A percentile compares a stretch with the other conserved stretches of the same genome.
Evolutionary conservation across 2,329 filamentous ascomycete genomes (phyloP).

Genomic region (Arthroderma sp.): DNA sequence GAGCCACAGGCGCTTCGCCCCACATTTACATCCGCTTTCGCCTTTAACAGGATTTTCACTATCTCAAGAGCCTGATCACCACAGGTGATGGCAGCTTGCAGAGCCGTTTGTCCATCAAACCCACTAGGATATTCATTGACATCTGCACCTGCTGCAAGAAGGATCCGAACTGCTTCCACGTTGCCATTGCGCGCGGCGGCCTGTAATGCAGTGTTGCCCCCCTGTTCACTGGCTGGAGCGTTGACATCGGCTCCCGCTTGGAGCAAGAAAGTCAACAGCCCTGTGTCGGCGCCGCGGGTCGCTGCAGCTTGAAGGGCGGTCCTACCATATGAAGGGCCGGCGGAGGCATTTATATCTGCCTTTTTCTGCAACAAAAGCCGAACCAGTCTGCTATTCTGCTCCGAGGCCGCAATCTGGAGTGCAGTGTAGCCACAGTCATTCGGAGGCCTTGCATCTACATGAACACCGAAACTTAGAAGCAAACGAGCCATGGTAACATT

Average conservation of each 20-base stretch:
- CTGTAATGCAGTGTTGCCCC: slow-evolving; percentile 11
- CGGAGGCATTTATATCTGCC: slow-evolving; percentile 9
- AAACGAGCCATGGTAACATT: slow-evolving; percentile 12
- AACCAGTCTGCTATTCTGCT: slow-evolving; percentile 11
- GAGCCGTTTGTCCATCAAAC: slow-evolving; percentile 12
- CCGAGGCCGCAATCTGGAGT: slow-evolving; percentile 14
- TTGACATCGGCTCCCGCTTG: slow-evolving; percentile 27
- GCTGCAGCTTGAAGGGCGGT: slow-evolving; percentile 11
- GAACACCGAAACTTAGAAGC: slow-evolving; percentile 10
- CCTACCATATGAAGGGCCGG: slow-evolving; percentile 2
- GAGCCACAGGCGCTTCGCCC: not conserved
- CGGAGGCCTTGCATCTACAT: slow-evolving; percentile 11
- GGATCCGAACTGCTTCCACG: slow-evolving; percentile 9
- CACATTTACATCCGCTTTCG: slow-evolving; percentile 2
- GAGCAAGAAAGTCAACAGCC: slow-evolving; percentile 14
- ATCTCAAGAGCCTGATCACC: not conserved
- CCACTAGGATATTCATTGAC: slow-evolving; percentile 7
- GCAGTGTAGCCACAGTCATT: slow-evolving; percentile 12
- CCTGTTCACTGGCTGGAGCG: slow-evolving; percentile 9
- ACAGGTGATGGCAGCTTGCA: slow-evolving; percentile 13
- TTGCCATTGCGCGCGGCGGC: slow-evolving; percentile 9
- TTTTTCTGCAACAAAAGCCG: slow-evolving; percentile 11
- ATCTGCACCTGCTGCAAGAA: slow-evolving; percentile 12
- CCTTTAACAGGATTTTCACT: slow-evolving; percentile 1
- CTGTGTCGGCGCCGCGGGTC: not conserved